Conservation (phyloP, 371 early-diverging fungal genomes). For the Apophysomyces variabilis region DNA sequence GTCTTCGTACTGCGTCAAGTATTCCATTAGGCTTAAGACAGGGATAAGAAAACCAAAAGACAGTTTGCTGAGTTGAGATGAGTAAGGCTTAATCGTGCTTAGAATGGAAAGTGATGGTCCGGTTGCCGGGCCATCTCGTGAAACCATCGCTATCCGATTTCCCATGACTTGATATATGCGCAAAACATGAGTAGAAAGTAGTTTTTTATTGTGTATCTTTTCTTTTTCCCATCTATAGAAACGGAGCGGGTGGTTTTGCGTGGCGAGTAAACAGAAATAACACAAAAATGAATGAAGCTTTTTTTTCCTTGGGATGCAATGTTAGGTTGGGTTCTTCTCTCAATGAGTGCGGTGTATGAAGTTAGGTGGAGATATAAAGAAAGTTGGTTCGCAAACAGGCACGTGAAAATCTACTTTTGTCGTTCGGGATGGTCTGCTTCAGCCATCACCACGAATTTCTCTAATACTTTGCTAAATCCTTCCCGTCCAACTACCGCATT, state of each 20-base stretch:
- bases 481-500: constrained; percentile 83
- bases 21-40: constrained; percentile 35
- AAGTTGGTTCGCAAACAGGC: not conserved
- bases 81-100: not conserved
- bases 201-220: not conserved
- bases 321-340: not conserved
- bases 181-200: too few relatives aligned
- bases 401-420: constrained; percentile 21
- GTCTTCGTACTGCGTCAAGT: constrained; percentile 73
- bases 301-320: not conserved
- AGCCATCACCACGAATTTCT: constrained; percentile 54
- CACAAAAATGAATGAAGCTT: not conserved
- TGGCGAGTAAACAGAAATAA: not conserved
- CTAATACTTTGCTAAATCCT: constrained; percentile 76
- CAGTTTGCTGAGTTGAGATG: constrained; percentile 5
- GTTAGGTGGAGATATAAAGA: not conserved
- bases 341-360: constrained; percentile 1
- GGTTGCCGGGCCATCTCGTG: constrained; percentile 7
- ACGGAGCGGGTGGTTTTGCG: not conserved
- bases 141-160: not conserved
- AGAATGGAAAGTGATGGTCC: not conserved
- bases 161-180: not conserved
- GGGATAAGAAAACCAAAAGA: not conserved
- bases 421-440: constrained; percentile 31
- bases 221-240: not conserved